phyloP scores from a whole-genome alignment of 73 alveolate genomes.

The Paramecium octaurelia region DNA sequence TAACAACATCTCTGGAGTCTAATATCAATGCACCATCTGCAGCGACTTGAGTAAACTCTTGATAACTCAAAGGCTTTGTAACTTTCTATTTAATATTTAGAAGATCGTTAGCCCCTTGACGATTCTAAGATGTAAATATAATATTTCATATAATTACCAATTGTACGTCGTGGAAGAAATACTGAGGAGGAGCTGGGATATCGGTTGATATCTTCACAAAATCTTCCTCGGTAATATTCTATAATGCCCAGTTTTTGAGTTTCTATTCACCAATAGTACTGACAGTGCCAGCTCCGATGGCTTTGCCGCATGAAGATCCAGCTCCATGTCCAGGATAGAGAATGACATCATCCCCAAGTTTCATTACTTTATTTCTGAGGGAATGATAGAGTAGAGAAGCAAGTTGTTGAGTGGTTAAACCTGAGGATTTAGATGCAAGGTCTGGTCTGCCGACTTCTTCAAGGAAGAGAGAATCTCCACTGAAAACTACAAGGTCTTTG shows the following conservation, averaged over 20 bases:
- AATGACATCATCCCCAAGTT: slow-evolving; percentile 69
- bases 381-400: slow-evolving; percentile 61
- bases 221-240: slow-evolving; percentile 44
- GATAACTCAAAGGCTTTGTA: background rate
- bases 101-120: slow-evolving; percentile 21
- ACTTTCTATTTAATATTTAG: background rate
- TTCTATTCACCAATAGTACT: slow-evolving; percentile 53
- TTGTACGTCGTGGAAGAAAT: slow-evolving; percentile 63
- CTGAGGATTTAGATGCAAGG: slow-evolving; percentile 67
- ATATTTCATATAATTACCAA: background rate
- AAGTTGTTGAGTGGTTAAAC: slow-evolving; percentile 21
- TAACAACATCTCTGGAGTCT: slow-evolving; percentile 1
- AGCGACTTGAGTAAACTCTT: background rate
- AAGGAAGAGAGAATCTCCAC: slow-evolving; percentile 80
- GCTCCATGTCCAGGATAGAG: slow-evolving; percentile 87
- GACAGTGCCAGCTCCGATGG: slow-evolving; percentile 54
- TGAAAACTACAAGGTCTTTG: slow-evolving; percentile 62
- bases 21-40: background rate
- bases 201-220: slow-evolving; percentile 41
- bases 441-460: slow-evolving; percentile 84
- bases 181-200: slow-evolving; percentile 63
- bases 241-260: slow-evolving; percentile 50
- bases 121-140: background rate
- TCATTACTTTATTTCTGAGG: slow-evolving; percentile 63
- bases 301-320: slow-evolving; percentile 75